These are phyloP conservation scores for Boletus mariae DNA, from an alignment of 1,284 basidiomycete species.

Conservation along the genomic window DNA sequence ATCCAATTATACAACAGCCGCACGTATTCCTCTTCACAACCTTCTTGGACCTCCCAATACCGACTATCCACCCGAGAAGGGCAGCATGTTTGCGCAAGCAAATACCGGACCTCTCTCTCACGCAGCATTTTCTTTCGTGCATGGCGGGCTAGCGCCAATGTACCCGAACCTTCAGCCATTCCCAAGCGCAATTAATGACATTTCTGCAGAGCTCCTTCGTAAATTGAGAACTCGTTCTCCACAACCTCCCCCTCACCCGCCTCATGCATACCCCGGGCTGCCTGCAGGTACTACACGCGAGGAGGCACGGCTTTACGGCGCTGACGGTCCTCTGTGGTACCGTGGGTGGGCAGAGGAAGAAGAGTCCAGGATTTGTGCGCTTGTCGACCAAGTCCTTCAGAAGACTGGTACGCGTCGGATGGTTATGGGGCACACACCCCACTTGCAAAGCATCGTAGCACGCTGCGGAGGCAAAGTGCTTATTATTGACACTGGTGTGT, in stretches of 20 bases:
- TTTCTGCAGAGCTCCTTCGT: slow-evolving; percentile 63
- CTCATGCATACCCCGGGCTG: slow-evolving; percentile 72
- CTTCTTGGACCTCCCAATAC: slow-evolving; percentile 66
- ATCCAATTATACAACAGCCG: slow-evolving; percentile 79
- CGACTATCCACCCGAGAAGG: slow-evolving; percentile 54
- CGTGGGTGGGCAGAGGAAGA: slow-evolving; percentile 80
- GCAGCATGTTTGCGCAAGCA: slow-evolving; percentile 34
- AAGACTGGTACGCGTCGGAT: slow-evolving; percentile 78
- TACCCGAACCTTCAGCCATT: slow-evolving; percentile 74
- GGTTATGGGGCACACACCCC: slow-evolving; percentile 93
- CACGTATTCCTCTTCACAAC: slow-evolving; percentile 75
- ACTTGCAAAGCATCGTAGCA: slow-evolving; percentile 79
- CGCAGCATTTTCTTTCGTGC: slow-evolving; percentile 81
- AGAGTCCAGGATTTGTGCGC: slow-evolving; percentile 65
- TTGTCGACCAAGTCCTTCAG: slow-evolving; percentile 65
- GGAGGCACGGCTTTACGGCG: slow-evolving; percentile 69
- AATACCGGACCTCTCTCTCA: slow-evolving; percentile 56
- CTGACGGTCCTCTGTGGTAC: slow-evolving; percentile 86
- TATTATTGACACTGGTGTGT: slow-evolving; percentile 80
- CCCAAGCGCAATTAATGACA: slow-evolving; percentile 73
- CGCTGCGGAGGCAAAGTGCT: slow-evolving; percentile 85
- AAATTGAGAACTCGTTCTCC: slow-evolving; percentile 55
- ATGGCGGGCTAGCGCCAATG: slow-evolving; percentile 78
- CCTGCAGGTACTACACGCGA: slow-evolving; percentile 61
- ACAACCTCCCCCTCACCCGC: slow-evolving; percentile 77